These are phyloP conservation scores for Arachnomyces sp. DNA, from an alignment of 2,329 filamentous ascomycete species.

Conservation along the genomic window DNA sequence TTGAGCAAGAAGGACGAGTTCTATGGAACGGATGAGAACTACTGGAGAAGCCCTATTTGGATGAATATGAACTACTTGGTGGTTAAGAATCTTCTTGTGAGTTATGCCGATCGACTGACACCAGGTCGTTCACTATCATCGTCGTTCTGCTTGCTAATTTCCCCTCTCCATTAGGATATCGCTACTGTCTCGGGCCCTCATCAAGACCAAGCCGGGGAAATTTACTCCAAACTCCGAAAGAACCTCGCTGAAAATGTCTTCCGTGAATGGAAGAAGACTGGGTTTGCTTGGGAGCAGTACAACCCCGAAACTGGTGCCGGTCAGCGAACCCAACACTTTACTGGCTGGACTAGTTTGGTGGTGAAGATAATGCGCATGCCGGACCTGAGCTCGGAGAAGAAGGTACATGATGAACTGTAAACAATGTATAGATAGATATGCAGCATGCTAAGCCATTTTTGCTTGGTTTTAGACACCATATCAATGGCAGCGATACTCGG, in stretches of 20 bases:
- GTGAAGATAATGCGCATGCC: constrained; percentile 97
- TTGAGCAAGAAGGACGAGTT: constrained; percentile 73
- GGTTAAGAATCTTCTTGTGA: constrained; percentile 66
- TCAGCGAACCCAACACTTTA: constrained; percentile 97
- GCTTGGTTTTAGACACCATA: too few relatives aligned
- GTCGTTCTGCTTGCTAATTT: constrained; percentile 8
- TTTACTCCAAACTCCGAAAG: constrained; percentile 68
- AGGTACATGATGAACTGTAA: constrained; percentile 41
- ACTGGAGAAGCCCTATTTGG: constrained; percentile 93
- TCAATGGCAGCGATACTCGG: too few relatives aligned
- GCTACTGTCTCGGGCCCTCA: constrained; percentile 59
- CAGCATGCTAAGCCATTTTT: not conserved
- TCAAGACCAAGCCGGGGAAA: constrained; percentile 55
- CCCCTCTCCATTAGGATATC: constrained; percentile 45
- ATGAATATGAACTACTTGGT: constrained; percentile 93
- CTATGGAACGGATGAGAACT: constrained; percentile 90
- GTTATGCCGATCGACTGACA: too few relatives aligned
- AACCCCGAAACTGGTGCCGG: constrained; percentile 85
- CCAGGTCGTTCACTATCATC: constrained; percentile 4
- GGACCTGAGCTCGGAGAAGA: constrained; percentile 42
- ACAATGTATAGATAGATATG: constrained; percentile 5
- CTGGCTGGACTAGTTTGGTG: constrained; percentile 96
- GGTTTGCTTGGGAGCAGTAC: constrained; percentile 98
- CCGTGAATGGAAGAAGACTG: constrained; percentile 78
- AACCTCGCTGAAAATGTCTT: constrained; percentile 88